Conservation (phyloP, 805 yeast genomes). For the Saturnispora mendoncae region DNA sequence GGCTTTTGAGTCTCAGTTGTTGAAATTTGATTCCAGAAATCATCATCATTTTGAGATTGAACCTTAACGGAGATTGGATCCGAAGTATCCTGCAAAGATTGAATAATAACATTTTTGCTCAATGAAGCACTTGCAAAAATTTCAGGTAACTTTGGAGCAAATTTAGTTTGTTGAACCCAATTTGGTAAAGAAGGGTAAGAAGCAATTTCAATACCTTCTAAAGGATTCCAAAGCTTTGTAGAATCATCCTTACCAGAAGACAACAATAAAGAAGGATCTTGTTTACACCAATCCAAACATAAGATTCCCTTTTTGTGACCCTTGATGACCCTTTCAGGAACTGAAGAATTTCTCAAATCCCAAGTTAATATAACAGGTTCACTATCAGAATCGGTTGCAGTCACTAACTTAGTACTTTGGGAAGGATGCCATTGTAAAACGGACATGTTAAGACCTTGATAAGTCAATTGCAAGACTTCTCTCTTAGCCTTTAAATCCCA, state of each 20-base stretch:
- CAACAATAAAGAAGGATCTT: slow-evolving; percentile 67
- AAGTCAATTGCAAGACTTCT: slow-evolving; percentile 80
- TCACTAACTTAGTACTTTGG: slow-evolving; percentile 74
- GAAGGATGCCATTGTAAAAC: slow-evolving; percentile 93
- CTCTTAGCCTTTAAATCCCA: slow-evolving; percentile 88
- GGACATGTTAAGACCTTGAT: slow-evolving; percentile 65
- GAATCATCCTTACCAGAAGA: slow-evolving; percentile 92
- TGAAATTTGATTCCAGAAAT: slow-evolving; percentile 78
- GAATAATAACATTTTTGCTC: slow-evolving; percentile 74
- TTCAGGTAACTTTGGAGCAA: slow-evolving; percentile 86
- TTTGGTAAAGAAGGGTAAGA: slow-evolving; percentile 87
- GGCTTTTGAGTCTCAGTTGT: slow-evolving; percentile 66
- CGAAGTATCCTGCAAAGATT: slow-evolving; percentile 80
- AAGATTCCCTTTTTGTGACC: slow-evolving; percentile 88
- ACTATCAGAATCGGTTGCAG: slow-evolving; percentile 77
- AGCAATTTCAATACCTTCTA: slow-evolving; percentile 60
- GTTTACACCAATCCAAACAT: slow-evolving; percentile 87
- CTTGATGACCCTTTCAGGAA: slow-evolving; percentile 66
- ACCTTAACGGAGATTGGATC: slow-evolving; percentile 42
- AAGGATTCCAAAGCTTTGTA: slow-evolving; percentile 86
- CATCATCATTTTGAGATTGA: slow-evolving; percentile 46
- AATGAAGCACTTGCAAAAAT: slow-evolving; percentile 81
- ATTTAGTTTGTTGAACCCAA: slow-evolving; percentile 86
- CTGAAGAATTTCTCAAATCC: slow-evolving; percentile 90
- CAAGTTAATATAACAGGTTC: slow-evolving; percentile 78